A percentile compares a stretch with the other conserved stretches of the same genome.
Conservation (phyloP, 495 filamentous ascomycete genomes). For the Pseudoneurospora amorphoporcata region DNA sequence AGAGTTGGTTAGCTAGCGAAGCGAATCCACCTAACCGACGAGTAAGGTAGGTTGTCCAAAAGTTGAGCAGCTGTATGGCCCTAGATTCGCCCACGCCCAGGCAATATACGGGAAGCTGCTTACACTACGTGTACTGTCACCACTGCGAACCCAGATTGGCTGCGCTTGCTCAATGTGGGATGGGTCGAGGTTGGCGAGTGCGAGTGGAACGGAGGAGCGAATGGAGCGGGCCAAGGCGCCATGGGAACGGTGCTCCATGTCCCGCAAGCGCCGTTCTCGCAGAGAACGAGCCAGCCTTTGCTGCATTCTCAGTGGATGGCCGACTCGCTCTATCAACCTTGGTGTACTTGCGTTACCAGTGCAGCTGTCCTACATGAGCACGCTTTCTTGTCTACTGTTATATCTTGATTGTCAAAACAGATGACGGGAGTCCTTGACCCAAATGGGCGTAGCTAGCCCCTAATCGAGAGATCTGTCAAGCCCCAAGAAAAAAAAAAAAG, state of each 20-base stretch:
- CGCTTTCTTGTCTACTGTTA: background rate
- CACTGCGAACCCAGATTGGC: background rate
- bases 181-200: background rate
- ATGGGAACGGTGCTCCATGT: background rate
- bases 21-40: too few species aligned
- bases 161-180: background rate
- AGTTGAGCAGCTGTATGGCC: background rate
- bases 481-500: background rate
- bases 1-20: too few species aligned
- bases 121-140: background rate
- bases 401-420: background rate
- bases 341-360: background rate
- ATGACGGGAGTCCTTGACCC: background rate
- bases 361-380: background rate
- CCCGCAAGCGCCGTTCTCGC: background rate
- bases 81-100: background rate
- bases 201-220: background rate
- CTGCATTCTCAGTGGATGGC: background rate
- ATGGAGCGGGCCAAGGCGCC: background rate
- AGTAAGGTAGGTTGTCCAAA: background rate
- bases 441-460: background rate
- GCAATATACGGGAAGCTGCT: background rate
- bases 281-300: background rate
- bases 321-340: background rate
- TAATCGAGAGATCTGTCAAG: background rate